A percentile compares a stretch with the other conserved stretches of the same genome.
Conservation (phyloP, 164 flowering plant genomes). For the Macadamia tetraphylla region DNA sequence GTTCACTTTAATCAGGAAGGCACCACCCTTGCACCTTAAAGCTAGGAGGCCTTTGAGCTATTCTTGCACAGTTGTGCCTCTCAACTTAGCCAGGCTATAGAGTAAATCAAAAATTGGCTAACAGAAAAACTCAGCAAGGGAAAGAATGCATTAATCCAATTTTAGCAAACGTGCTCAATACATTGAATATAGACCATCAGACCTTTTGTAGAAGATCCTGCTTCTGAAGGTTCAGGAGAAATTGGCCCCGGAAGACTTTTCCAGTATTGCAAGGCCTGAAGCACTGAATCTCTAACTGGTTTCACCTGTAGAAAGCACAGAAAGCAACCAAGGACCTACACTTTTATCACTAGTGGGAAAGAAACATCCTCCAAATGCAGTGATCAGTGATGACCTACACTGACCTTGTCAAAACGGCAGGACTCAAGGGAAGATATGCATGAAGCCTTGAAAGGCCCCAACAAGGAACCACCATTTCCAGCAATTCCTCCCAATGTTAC, state of each 20-base stretch:
- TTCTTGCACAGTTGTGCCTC: too few species aligned
- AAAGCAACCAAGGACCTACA: slow-evolving; percentile 11
- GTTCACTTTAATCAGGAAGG: too few species aligned
- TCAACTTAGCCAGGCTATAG: too few species aligned
- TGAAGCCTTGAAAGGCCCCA: slow-evolving; percentile 51
- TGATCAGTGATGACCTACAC: slow-evolving; percentile 4
- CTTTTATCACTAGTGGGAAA: slow-evolving; percentile 4
- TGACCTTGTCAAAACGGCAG: slow-evolving; percentile 94
- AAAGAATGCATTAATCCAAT: too few species aligned
- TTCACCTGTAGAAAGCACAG: slow-evolving; percentile 56
- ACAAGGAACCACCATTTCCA: slow-evolving; percentile 36
- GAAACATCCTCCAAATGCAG: slow-evolving; percentile 4
- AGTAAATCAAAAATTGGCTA: too few species aligned
- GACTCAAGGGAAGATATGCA: slow-evolving; percentile 66
- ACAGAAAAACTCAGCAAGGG: too few species aligned
- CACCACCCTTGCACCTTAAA: too few species aligned
- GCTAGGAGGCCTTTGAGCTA: too few species aligned
- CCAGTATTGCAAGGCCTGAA: slow-evolving; percentile 70
- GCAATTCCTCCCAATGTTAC: slow-evolving; percentile 65
- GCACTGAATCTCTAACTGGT: slow-evolving; percentile 82
- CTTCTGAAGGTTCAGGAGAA: slow-evolving; percentile 65
- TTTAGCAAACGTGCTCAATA: not conserved
- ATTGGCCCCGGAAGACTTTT: slow-evolving; percentile 47
- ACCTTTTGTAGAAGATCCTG: slow-evolving; percentile 83
- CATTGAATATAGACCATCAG: slow-evolving; percentile 1